Base-by-base conservation (phyloP, 2,329 filamentous ascomycete species). In the Colletotrichum camelliae region DNA sequence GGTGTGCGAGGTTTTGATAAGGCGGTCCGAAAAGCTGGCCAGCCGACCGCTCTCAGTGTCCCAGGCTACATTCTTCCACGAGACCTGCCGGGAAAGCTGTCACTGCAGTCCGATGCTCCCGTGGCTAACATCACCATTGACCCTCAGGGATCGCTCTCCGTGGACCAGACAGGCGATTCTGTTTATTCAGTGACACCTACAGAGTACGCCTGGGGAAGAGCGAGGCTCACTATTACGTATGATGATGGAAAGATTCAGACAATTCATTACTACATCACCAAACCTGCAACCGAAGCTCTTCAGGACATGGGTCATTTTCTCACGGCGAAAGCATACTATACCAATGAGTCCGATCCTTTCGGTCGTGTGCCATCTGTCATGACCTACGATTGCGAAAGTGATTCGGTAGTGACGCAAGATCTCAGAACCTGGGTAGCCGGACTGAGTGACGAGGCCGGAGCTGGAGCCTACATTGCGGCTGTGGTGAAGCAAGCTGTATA, bases 371-470 rank as follows among this genome's bases (percentile, higher is more conserved):
- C 89, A 0, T 92, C 90, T 0, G 85, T 91, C 72, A 89, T 92
- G 82, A 88, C 87, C 0, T 92, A 91, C 77, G 90, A 93, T 78
- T 88, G 82, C 79, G 90, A 86, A 81, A 86, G 77, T 3, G 80
- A 81, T 7, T 77, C 83, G 7, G 84, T 86, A 29, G 87, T 89
- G 7, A 80, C 83, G 29, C 88, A 89, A 67, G 87, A 89, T 39
- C 72, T 84, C 1, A 86, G 91, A 2, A 89, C 87, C 7, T 92
- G 91, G 91, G 88, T 92, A 9, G 87, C 90, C 1, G 91, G 91
- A 0, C 84, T 93, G 1, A 91, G 89, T 72, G 91, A 92, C 72
- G 91, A 93, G 81, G 91, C 85, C 1, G 91, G 91, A 1, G 88
- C 89, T 0, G 90, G 90, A 2, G 87, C 90, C 0, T 92, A 88